Evolutionary conservation across 1,139 yeast genomes (phyloP), one percentile per base, ranked within the genome.

Genomic region (Saccharomyces hybrid): DNA sequence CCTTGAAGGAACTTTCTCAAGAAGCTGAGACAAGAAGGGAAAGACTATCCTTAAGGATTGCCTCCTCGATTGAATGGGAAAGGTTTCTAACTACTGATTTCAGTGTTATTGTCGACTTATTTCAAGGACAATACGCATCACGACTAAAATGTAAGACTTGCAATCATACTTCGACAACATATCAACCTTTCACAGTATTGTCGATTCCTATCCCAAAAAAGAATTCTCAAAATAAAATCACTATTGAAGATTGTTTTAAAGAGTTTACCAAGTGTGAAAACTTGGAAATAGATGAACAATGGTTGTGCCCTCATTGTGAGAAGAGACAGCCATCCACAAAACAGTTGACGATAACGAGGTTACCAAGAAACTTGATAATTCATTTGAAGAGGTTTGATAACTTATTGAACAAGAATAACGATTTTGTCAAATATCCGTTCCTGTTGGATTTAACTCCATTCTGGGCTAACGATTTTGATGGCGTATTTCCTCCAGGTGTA

Each of bases 31-130:
- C 77, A 50, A 75, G 80, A 20, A 76, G 97, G 52, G 98, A 93
- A 66, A 71, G 74, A 28, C 71, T 89, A 65, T 88, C 96, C 1
- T 78, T 90, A 5, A 78, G 97, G 57, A 77, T 88, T 46, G 98
- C 97, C 0, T 86, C 97, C 0, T 83, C 96, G 0, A 85, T 90
- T 52, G 98, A 93, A 70, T 93, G 99, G 99, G 97, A 89, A 66
- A 77, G 96, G 57, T 90, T 89, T 67, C 74, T 89, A 54, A 86
- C 86, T 56, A 81, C 91, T 30, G 93, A 93, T 68, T 86, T 87
- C 62, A 90, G 97, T 41, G 80, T 87, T 1, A 79, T 93, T 30
- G 96, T 89, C 3, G 95, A 88, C 65, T 80, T 84, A 54, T 88
- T 89, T 66, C 97, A 90, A 70, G 97, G 97, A 1, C 97, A 93